Evolutionary conservation across 352 stramenopile species (phyloP), one percentile per base, ranked within the genome.

Genomic region (Phytophthora chlamydospora): DNA sequence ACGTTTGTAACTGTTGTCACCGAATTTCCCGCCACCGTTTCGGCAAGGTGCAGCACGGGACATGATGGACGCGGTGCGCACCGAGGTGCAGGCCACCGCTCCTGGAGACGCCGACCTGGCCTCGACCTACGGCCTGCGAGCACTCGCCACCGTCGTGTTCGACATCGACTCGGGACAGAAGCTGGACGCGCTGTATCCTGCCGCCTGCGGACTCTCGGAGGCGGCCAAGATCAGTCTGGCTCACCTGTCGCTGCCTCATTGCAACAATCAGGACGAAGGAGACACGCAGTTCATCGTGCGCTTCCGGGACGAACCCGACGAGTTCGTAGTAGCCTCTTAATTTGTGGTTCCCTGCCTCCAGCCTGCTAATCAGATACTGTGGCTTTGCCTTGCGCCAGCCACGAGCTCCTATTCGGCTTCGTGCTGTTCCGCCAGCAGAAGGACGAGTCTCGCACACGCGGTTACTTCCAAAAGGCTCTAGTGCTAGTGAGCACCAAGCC

Each of bases 401-500:
- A 32, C 29, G 48, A 63, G 29, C 92, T 91, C 36, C 60, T 93
- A 4, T 94, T 89, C 49, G 85, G 86, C 12, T 95, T 93, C 52
- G 86, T 94, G 60, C 75, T 96, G 27, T 96, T 95, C 46, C 81
- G 86, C 1, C 86, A 95, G 51, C 80, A 88, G 47, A 89, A 88
- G 44, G 88, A 95, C 60, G 68, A 76, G 34, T 80, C 68, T 16
- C 74, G 72, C 4, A 87, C 58, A 16, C 81, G 88, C 21, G 86
- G 86, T 7, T 96, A 95, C 72, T 86, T 93, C 46, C 88, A 96
- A 42, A 90, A 90, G 44, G 76, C 88, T 19, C 60, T 96, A n/a
- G 83, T 96, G n/a, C 49, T 94, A 6, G 68, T 96, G 13, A 88
- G 68, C 24, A 66, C 76, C 1, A 76, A 80, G 33, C 86, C 88